Base-by-base conservation (phyloP, 1,284 basidiomycete genomes). In the Boletellus deceptivus region DNA sequence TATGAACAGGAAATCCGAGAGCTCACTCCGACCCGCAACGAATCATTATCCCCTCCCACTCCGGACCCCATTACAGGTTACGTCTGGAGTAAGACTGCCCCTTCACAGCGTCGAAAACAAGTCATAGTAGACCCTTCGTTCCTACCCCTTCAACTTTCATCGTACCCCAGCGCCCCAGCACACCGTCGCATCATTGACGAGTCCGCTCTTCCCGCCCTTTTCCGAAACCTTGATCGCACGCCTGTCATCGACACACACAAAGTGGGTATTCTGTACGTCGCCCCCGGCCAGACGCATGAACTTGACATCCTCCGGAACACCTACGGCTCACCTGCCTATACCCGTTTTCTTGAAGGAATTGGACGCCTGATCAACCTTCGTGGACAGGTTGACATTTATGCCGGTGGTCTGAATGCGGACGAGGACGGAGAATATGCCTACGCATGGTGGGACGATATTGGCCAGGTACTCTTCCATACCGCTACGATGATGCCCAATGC, bases 191-290 rank as follows among this genome's bases (percentile, higher is more conserved):
- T 89, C 43, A 74, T 79, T 2, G 83, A 92, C 34, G 71, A 83
- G 3, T 67, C 75, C 3, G 60, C 67, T 20, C 69, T 86, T n/a
- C 69, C 76, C 3, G 67, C 69, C 22, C 81, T 86, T 59, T 77
- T 95, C 58, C 76, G 82, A 14, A 81, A 78, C 4, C 78, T 99
- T 31, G 94, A 98, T 62, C 78, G 83, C 39, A 89, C 91, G 47
- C 94, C 95, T 0, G 94, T 98, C 55, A 97, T 99, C 56, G 97
- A 99, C 70, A 96, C 93, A 1, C 92, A 98, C 73, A 96, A 97
- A 71, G 90, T 99, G 37, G 97, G 94, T 3, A 90, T 99, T 36
- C 76, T 99, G 70, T 99, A 98, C 65, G 96, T 96, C 39, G 96
- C 90, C 0, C 91, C 93, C 2, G 91, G 91, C 0, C 97, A 99